A percentile compares a stretch with the other conserved stretches of the same genome.
phyloP scores from a whole-genome alignment of 495 filamentous ascomycete species.

The Talaromyces wortmannii region DNA sequence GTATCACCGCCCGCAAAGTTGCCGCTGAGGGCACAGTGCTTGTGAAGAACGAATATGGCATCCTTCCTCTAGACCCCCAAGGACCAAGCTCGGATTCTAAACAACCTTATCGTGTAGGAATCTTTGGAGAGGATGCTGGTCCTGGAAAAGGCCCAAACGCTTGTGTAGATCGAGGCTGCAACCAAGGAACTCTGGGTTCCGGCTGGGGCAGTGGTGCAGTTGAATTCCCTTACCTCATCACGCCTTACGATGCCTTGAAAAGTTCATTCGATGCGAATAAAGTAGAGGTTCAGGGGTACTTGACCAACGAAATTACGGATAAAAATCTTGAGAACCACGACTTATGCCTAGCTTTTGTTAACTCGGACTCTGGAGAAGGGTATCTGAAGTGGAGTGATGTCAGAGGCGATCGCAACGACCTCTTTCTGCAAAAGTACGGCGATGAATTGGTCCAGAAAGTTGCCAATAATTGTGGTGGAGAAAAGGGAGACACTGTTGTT shows the following conservation, averaged over 20 bases:
- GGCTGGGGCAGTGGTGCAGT: conserved; percentile 92
- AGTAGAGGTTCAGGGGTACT: conserved; percentile 52
- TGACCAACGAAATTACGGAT: conserved; percentile 47
- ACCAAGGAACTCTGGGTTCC: conserved; percentile 73
- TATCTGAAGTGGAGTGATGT: conserved; percentile 58
- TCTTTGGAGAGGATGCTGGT: conserved; percentile 84
- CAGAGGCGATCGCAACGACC: conserved; percentile 75
- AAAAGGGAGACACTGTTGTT: conserved; percentile 66
- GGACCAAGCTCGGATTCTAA: conserved; percentile 32
- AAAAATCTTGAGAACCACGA: conserved; percentile 45
- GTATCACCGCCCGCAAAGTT: conserved; percentile 59
- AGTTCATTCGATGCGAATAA: conserved; percentile 50
- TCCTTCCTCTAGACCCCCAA: conserved; percentile 55
- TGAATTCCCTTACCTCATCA: conserved; percentile 76
- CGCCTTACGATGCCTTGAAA: conserved; percentile 61
- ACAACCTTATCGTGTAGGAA: conserved; percentile 52
- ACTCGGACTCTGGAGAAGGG: conserved; percentile 57
- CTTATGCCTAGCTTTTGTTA: conserved; percentile 59
- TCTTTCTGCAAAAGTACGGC: conserved; percentile 71
- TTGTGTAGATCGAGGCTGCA: conserved; percentile 72
- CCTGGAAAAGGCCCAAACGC: conserved; percentile 62
- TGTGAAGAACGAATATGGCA: conserved; percentile 65
- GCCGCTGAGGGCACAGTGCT: conserved; percentile 82
- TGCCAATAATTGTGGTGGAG: conserved; percentile 60
- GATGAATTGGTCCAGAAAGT: conserved; percentile 67